Percentiles rank a stretch among this genome's conserved stretches.
Evolutionary conservation across 2,329 filamentous ascomycete genomes (phyloP).

Genomic region (Monilinia fructicola): DNA sequence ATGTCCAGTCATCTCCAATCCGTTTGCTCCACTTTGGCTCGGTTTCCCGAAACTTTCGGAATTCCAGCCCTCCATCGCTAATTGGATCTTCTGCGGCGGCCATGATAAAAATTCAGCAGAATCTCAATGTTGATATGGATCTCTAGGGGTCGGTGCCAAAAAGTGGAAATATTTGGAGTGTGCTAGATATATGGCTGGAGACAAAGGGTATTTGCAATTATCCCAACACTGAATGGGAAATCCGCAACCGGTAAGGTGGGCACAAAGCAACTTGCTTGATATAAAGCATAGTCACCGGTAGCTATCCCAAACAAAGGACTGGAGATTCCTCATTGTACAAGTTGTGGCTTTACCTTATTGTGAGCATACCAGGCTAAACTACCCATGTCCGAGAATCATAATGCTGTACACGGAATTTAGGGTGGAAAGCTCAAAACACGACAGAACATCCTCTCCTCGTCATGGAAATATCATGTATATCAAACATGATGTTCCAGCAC

Average conservation of each 20-base stretch:
- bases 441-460: not conserved
- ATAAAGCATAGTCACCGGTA: not conserved
- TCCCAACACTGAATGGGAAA: not conserved
- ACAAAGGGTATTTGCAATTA: conserved; percentile 1
- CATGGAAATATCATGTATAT: not conserved
- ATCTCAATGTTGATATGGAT: not conserved
- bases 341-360: not conserved
- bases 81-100: not conserved
- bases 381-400: not conserved
- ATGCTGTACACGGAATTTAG: not conserved
- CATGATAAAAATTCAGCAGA: not conserved
- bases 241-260: not conserved
- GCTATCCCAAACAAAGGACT: not conserved
- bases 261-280: conserved; percentile 3
- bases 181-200: not conserved
- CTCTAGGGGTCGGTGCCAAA: not conserved
- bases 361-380: not conserved
- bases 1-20: not conserved
- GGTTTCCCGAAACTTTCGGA: not conserved
- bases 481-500: too few relatives aligned
- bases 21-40: not conserved
- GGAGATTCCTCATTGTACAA: not conserved
- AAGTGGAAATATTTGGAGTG: not conserved
- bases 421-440: not conserved
- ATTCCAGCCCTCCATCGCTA: too few relatives aligned